Conservation (phyloP, 768 basidiomycete species). For the Mrakia blollopis region DNA sequence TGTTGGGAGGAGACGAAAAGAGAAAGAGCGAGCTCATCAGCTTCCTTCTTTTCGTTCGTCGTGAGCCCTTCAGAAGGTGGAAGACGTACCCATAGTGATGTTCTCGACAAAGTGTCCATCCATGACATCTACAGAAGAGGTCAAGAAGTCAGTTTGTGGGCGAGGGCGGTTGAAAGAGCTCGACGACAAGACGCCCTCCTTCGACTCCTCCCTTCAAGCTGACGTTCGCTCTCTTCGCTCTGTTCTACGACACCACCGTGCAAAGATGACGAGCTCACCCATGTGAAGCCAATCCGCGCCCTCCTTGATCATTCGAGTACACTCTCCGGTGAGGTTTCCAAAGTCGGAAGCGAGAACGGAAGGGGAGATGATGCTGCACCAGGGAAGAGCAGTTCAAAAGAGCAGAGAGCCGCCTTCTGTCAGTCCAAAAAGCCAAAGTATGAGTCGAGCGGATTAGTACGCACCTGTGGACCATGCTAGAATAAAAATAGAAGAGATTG, state of each 20-base stretch:
- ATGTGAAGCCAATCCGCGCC: constrained; percentile 99
- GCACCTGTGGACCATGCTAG: constrained; percentile 4
- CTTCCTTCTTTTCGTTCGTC: background rate
- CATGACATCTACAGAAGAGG: constrained; percentile 26
- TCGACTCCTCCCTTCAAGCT: background rate
- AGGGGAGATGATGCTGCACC: constrained; percentile 73
- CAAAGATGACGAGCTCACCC: constrained; percentile 54
- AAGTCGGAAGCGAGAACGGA: constrained; percentile 97
- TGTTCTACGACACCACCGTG: too few species aligned
- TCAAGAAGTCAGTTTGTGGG: background rate
- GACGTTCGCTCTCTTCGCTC: constrained; percentile 1
- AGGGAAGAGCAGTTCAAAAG: too few species aligned
- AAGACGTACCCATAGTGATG: constrained; percentile 82
- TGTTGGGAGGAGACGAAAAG: constrained; percentile 39
- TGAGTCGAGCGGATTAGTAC: background rate
- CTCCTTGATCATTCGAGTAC: constrained; percentile 86
- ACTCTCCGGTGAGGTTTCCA: constrained; percentile 89
- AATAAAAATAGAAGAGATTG: background rate
- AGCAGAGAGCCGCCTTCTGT: background rate
- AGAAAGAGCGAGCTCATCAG: background rate
- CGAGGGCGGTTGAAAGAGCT: too few species aligned
- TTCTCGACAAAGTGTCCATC: constrained; percentile 89
- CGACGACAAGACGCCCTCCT: background rate
- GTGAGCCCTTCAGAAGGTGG: background rate
- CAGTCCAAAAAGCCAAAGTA: background rate